Evolutionary conservation across 2,329 filamentous ascomycete genomes (phyloP), one percentile per base, ranked within the genome.

Genomic region (Helminthosporium solani): DNA sequence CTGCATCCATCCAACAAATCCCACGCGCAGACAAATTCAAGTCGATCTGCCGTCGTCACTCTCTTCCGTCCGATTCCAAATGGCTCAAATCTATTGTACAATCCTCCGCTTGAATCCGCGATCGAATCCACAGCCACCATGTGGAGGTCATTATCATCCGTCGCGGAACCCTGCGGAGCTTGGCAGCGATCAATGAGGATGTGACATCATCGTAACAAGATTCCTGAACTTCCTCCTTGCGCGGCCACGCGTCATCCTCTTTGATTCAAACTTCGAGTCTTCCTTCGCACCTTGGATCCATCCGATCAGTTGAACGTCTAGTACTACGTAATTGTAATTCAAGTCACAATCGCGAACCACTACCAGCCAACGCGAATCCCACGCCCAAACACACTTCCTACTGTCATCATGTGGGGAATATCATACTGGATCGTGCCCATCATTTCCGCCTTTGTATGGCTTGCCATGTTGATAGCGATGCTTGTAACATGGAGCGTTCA

Each of bases 401-500:
- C 37, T 28, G 12, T 37, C 43, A 59, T 21, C 44, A 68, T 69
- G 66, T 64, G 67, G 60, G 55, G 52, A 6, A 60, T 75, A 58
- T 77, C 76, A 49, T 80, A 75, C 49, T 78, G 75, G 86, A 71
- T 86, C 47, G 77, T 90, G 27, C 88, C 88, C 54, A 73, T 90
- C 50, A 76, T 90, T 55, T 84, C 86, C 38, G 80, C 83, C 54
- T 44, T 66, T 40, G 62, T 70, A 53, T 73, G 70, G 70, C 63
- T 68, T 25, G 79, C 77, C 50, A 89, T 83, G 66, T 77, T 91
- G 14, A 75, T 90, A 20, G 82, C 79, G 44, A 79, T 90, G 71
- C 74, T 90, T 47, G 75, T 87, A n/a, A 77, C 81, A 70, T 92
- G 88, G 88, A 70, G 79, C 50, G 66, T 82, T 31, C 71, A 81